Base-by-base conservation (phyloP, 2,329 filamentous ascomycete genomes). In the Verticillium isaacii region DNA sequence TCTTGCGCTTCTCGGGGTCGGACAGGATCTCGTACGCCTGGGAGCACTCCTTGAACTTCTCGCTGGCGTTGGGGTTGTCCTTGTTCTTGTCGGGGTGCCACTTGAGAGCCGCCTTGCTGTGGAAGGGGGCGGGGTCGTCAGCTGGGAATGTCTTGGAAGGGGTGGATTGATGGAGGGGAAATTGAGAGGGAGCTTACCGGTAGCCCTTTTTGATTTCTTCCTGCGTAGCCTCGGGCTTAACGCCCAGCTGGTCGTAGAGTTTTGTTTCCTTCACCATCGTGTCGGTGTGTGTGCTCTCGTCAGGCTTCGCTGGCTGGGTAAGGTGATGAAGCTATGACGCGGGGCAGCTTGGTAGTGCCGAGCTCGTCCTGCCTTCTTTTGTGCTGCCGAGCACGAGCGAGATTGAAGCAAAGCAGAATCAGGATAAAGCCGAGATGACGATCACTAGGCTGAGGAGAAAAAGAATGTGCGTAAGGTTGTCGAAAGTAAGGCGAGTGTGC, bases 41-140 rank as follows among this genome's bases (percentile, higher is more conserved):
- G 1, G 93, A 97, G 66, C 93, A 91, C 75, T 98, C 95, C 80
- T 99, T 99, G 84, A 99, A 99, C 78, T 94, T 97, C 74, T 98
- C 95, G 64, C 87, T 82, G 9, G 94, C 92, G 59, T 87, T 80
- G 34, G 93, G 88, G 69, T 94, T 93, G 78, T 96, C 89, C 77
- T 93, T 93, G 83, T 98, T 99, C 84, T 98, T 99, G 82, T 99
- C 95, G 7, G 95, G 95, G 73, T 99, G 95, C 78, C 88, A 93
- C 79, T 93, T 96, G 74, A 98, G 78, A 60, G 94, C 94, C 61
- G 89, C 85, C 83, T 97, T 97, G 66, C 90, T 92, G 74, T 65
- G 62, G 19, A 29, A 29, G 14, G 23, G 56, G 23, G 56, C 23
- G 37, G n/a, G 23, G 34, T 52, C 23, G 45, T 52, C 19, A 52